Percentiles rank a stretch among this genome's conserved stretches.
These are phyloP conservation scores for Pythium phragmiticola DNA, from an alignment of 352 stramenopile species.

Conservation along the genomic window DNA sequence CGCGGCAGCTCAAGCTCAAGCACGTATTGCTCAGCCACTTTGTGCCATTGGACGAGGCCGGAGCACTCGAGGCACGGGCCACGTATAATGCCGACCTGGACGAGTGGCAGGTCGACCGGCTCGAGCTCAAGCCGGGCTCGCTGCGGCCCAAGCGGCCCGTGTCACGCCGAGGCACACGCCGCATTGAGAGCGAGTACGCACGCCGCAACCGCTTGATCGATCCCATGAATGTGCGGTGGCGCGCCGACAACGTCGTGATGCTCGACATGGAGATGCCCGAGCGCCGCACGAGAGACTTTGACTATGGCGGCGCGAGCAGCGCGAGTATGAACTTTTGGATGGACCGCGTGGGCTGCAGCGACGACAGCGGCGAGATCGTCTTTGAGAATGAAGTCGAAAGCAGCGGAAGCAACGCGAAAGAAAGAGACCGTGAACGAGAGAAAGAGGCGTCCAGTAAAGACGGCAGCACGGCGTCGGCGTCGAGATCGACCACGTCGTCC, in stretches of 20 bases:
- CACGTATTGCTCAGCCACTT: slow-evolving; percentile 91
- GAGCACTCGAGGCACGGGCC: slow-evolving; percentile 75
- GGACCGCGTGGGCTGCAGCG: slow-evolving; percentile 41
- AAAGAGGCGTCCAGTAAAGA: background rate
- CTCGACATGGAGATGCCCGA: slow-evolving; percentile 90
- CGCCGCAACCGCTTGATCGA: slow-evolving; percentile 80
- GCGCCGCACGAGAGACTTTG: slow-evolving; percentile 77
- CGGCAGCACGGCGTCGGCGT: background rate
- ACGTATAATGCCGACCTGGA: slow-evolving; percentile 90
- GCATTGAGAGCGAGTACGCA: slow-evolving; percentile 92
- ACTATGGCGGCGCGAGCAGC: slow-evolving; percentile 42
- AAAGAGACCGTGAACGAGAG: background rate
- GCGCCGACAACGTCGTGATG: slow-evolving; percentile 88
- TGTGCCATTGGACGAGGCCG: slow-evolving; percentile 68
- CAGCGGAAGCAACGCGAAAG: background rate
- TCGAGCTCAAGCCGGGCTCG: slow-evolving; percentile 62
- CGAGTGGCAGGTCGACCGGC: slow-evolving; percentile 80
- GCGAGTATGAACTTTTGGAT: slow-evolving; percentile 67
- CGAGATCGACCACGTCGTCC: background rate
- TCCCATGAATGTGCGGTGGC: slow-evolving; percentile 86
- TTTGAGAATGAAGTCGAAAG: slow-evolving; percentile 40
- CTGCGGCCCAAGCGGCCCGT: slow-evolving; percentile 64
- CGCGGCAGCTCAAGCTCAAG: slow-evolving; percentile 94
- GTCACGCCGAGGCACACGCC: slow-evolving; percentile 53
- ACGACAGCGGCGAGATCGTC: slow-evolving; percentile 55